phyloP scores from a whole-genome alignment of 805 yeast species.

The Saturnispora gosingensis region DNA sequence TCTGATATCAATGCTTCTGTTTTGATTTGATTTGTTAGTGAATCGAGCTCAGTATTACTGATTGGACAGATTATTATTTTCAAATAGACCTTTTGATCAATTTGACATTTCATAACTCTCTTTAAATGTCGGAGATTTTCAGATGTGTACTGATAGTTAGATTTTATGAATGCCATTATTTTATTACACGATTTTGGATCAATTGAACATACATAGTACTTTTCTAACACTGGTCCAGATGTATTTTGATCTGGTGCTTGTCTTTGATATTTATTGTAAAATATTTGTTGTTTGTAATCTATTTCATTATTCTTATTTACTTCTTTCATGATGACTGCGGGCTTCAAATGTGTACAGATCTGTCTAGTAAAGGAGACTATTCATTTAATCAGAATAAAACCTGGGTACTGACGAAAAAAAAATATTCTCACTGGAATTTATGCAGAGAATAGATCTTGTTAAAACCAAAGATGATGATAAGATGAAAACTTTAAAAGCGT shows the following conservation, averaged over 20 bases:
- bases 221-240: conserved; percentile 23
- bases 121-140: conserved; percentile 38
- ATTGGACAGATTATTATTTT: conserved; percentile 40
- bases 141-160: conserved; percentile 20
- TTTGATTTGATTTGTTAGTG: conserved; percentile 6
- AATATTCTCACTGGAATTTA: background rate
- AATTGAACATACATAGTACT: conserved; percentile 38
- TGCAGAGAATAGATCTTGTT: background rate
- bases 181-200: conserved; percentile 28
- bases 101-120: conserved; percentile 32
- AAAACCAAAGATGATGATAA: background rate
- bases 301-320: conserved; percentile 18
- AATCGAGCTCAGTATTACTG: conserved; percentile 25
- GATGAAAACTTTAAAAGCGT: conserved; percentile 3
- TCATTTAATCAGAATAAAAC: too few species aligned
- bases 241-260: conserved; percentile 25
- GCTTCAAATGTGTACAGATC: background rate
- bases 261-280: conserved; percentile 33
- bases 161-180: conserved; percentile 20
- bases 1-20: background rate
- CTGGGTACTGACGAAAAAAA: background rate
- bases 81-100: conserved; percentile 12
- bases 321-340: background rate
- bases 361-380: background rate
- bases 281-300: conserved; percentile 33